Evolutionary conservation across 352 stramenopile species (phyloP).

Genomic region (Elongisporangium anandrum): DNA sequence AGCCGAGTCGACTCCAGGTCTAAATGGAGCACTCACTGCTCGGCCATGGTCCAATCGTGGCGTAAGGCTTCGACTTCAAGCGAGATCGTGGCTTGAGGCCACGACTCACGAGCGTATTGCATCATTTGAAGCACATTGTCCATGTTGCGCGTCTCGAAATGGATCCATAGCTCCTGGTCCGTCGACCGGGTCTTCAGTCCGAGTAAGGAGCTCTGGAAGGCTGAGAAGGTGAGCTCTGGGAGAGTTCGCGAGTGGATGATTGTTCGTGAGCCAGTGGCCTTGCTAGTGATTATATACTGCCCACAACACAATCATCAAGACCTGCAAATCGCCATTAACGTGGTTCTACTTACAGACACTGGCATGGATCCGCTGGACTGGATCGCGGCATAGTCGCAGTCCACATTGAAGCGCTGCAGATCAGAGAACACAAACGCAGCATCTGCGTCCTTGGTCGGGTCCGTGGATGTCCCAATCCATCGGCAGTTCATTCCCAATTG

Average conservation of each 20-base stretch:
- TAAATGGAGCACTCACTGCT: slow-evolving; percentile 25
- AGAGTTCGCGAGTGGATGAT: slow-evolving; percentile 67
- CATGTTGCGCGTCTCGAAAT: slow-evolving; percentile 77
- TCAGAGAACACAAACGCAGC: slow-evolving; percentile 48
- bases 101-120: slow-evolving; percentile 21
- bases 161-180: slow-evolving; percentile 31
- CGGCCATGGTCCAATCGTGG: slow-evolving; percentile 53
- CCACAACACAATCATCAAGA: slow-evolving; percentile 1
- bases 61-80: slow-evolving; percentile 67
- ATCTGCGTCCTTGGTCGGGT: slow-evolving; percentile 43
- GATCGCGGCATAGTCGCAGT: slow-evolving; percentile 35
- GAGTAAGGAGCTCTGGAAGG: slow-evolving; percentile 27
- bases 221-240: slow-evolving; percentile 37
- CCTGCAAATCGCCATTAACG: not conserved
- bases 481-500: slow-evolving; percentile 46
- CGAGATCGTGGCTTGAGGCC: slow-evolving; percentile 26
- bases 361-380: slow-evolving; percentile 49
- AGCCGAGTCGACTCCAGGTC: not conserved
- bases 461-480: slow-evolving; percentile 62
- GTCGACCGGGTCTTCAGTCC: slow-evolving; percentile 4
- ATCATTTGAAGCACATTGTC: slow-evolving; percentile 57
- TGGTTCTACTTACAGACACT: slow-evolving; percentile 39
- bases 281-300: slow-evolving; percentile 70
- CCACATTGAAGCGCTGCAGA: slow-evolving; percentile 37
- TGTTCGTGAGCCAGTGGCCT: slow-evolving; percentile 52